phyloP scores from a whole-genome alignment of 2,329 filamentous ascomycete genomes.

The Coniochaeta pulveracea region DNA sequence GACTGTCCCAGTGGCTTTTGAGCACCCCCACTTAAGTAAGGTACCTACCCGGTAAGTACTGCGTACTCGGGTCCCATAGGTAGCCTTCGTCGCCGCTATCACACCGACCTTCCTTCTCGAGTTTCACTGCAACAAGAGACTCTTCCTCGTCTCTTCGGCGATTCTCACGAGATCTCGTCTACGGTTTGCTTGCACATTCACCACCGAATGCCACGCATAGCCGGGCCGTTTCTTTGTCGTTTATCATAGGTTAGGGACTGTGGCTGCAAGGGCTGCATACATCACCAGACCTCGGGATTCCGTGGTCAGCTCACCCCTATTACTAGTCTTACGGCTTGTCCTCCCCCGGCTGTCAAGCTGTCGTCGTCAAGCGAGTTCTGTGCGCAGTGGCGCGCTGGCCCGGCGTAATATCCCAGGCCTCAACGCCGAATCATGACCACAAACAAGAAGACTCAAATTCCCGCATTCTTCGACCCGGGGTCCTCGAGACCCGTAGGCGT shows the following conservation, averaged over 20 bases:
- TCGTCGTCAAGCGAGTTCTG: slow-evolving; percentile 11
- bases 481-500: slow-evolving; percentile 10
- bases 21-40: too few relatives aligned
- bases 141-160: too few relatives aligned
- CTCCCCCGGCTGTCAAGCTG: slow-evolving; percentile 12
- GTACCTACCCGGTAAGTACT: too few relatives aligned
- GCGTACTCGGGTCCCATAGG: too few relatives aligned
- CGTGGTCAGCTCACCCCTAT: neutral
- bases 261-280: neutral
- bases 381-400: slow-evolving; percentile 18
- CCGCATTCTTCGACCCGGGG: slow-evolving; percentile 8
- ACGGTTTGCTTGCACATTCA: too few relatives aligned
- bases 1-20: too few relatives aligned
- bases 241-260: neutral
- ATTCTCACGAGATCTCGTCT: too few relatives aligned
- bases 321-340: neutral
- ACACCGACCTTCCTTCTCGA: too few relatives aligned
- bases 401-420: slow-evolving; percentile 8
- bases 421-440: slow-evolving; percentile 7
- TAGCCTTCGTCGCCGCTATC: too few relatives aligned
- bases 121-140: too few relatives aligned
- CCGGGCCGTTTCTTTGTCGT: neutral
- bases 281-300: neutral
- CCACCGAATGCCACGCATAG: slow-evolving; percentile 2
- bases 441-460: slow-evolving; percentile 7